Percentiles rank a stretch among this genome's conserved stretches.
Evolutionary conservation across 371 early-diverging fungal species (phyloP).

Genomic region (Lichtheimia ramosa): DNA sequence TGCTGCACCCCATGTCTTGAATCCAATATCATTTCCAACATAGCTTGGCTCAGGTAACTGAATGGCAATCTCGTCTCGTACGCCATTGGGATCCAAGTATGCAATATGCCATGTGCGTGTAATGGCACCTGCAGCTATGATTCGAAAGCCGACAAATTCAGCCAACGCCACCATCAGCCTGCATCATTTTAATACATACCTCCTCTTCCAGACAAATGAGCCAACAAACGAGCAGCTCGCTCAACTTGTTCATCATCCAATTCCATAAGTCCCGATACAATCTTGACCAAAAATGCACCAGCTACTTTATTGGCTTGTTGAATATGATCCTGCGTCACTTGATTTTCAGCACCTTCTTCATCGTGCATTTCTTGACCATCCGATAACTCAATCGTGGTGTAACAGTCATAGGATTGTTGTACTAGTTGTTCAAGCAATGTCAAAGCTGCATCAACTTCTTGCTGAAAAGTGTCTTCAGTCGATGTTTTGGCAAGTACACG

Average conservation of each 20-base stretch:
- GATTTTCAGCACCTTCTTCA: slow-evolving; percentile 16
- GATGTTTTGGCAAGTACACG: not conserved
- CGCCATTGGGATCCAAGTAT: slow-evolving; percentile 33
- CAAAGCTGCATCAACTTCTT: slow-evolving; percentile 14
- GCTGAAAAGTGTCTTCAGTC: not conserved
- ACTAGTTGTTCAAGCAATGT: slow-evolving; percentile 28
- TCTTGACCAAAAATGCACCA: slow-evolving; percentile 19
- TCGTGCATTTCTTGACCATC: slow-evolving; percentile 8
- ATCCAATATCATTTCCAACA: slow-evolving; percentile 48
- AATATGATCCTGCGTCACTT: slow-evolving; percentile 25
- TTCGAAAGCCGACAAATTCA: not conserved
- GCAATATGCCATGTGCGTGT: slow-evolving; percentile 52
- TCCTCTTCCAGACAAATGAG: slow-evolving; percentile 52
- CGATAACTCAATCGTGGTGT: slow-evolving; percentile 23
- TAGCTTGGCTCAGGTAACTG: slow-evolving; percentile 46
- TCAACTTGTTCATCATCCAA: slow-evolving; percentile 36
- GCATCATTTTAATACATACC: slow-evolving; percentile 20
- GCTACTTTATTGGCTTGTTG: slow-evolving; percentile 24
- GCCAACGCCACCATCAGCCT: not conserved
- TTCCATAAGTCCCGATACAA: slow-evolving; percentile 27
- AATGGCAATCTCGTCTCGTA: slow-evolving; percentile 19
- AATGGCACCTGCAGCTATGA: slow-evolving; percentile 45
- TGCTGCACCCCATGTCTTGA: slow-evolving; percentile 55
- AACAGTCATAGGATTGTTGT: slow-evolving; percentile 35
- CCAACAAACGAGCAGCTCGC: slow-evolving; percentile 34